phyloP scores from a whole-genome alignment of 2,329 filamentous ascomycete genomes.

The Alternaria sp. region DNA sequence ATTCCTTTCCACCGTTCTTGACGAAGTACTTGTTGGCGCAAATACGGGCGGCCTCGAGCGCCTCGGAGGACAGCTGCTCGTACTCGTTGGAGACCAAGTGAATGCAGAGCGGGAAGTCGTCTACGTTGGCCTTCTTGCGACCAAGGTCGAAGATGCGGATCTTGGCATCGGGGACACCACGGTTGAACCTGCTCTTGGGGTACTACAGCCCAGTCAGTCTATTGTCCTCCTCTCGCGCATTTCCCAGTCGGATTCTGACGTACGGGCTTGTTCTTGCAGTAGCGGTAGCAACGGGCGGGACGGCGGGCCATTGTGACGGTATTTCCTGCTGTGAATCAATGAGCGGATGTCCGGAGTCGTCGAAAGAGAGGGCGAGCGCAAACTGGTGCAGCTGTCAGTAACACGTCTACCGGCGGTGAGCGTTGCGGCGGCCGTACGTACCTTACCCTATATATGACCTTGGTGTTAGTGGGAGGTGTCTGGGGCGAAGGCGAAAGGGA shows the following conservation, averaged over 20 bases:
- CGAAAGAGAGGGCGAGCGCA: slow-evolving; percentile 14
- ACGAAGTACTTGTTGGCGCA: slow-evolving; percentile 98
- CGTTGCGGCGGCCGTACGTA: slow-evolving; percentile 29
- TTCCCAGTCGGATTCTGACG: slow-evolving; percentile 28
- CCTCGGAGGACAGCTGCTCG: slow-evolving; percentile 99
- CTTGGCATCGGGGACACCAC: slow-evolving; percentile 86
- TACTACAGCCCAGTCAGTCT: slow-evolving; percentile 72
- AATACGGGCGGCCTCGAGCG: slow-evolving; percentile 99
- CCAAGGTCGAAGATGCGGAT: slow-evolving; percentile 99
- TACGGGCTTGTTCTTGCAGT: slow-evolving; percentile 99
- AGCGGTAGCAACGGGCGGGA: slow-evolving; percentile 99
- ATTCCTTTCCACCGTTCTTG: slow-evolving; percentile 74
- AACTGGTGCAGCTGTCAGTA: slow-evolving; percentile 23
- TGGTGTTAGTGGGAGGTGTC: slow-evolving; percentile 32
- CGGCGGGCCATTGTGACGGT: slow-evolving; percentile 96
- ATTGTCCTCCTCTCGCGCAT: slow-evolving; percentile 29
- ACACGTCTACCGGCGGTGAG: slow-evolving; percentile 16
- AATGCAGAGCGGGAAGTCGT: slow-evolving; percentile 98
- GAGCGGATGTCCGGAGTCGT: slow-evolving; percentile 42
- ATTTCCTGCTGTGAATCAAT: slow-evolving; percentile 58
- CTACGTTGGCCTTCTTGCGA: slow-evolving; percentile 97
- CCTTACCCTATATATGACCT: slow-evolving; percentile 43
- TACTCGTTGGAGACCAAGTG: slow-evolving; percentile 99
- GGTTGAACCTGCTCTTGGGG: slow-evolving; percentile 99
- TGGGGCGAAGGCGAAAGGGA: slow-evolving; percentile 23